phyloP scores from a whole-genome alignment of 495 filamentous ascomycete genomes.

The Hyaloscypha hepaticicola region DNA sequence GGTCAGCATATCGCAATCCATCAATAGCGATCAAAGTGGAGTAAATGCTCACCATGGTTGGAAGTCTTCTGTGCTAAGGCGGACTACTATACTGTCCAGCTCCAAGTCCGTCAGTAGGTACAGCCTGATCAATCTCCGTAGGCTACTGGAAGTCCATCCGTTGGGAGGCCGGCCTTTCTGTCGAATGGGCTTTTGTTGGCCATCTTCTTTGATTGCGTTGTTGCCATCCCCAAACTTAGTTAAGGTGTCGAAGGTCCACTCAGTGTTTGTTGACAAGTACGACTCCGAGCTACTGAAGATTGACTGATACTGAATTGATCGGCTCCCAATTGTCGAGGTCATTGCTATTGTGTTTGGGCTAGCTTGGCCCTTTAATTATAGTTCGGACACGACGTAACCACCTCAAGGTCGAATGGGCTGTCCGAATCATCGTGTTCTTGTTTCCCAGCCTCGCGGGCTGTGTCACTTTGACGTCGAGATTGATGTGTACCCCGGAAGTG shows the following conservation, averaged over 20 bases:
- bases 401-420: no score
- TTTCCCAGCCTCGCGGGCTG: no score
- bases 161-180: slow-evolving; percentile 1
- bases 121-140: slow-evolving; percentile 9
- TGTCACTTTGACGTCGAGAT: no score
- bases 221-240: neutral
- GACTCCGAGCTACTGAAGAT: slow-evolving; percentile 7
- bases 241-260: slow-evolving; percentile 1
- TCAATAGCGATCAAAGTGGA: neutral
- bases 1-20: neutral
- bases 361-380: no score
- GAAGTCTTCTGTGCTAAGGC: slow-evolving; percentile 1
- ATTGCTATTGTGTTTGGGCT: neutral
- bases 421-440: no score
- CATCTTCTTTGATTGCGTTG: no score
- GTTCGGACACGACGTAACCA: no score
- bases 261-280: slow-evolving; percentile 1
- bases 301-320: neutral
- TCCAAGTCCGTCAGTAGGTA: slow-evolving; percentile 13
- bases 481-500: neutral
- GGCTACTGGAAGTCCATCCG: neutral
- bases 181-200: neutral
- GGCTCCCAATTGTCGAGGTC: slow-evolving; percentile 7
- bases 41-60: neutral
- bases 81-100: slow-evolving; percentile 3